phyloP scores from a whole-genome alignment of 2,329 filamentous ascomycete species.

The Neonectria magnoliae region DNA sequence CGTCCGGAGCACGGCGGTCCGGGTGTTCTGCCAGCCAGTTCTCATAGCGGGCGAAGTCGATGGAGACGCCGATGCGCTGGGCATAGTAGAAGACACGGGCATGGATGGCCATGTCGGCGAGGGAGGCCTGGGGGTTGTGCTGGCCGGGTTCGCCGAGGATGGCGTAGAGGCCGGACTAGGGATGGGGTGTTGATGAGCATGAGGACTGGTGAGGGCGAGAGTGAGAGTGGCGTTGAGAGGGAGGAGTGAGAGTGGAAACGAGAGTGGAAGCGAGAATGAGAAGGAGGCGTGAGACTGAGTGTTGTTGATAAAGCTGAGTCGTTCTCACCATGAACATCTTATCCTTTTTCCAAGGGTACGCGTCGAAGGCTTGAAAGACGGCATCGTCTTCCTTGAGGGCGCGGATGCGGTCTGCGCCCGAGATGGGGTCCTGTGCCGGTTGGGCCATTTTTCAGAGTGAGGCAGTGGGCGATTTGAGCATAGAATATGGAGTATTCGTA shows the following conservation, averaged over 20 bases:
- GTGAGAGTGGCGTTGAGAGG: background rate
- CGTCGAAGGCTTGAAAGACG: slow-evolving; percentile 70
- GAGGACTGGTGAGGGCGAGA: background rate
- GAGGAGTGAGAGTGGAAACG: background rate
- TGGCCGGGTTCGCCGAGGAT: slow-evolving; percentile 67
- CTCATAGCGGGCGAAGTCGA: slow-evolving; percentile 76
- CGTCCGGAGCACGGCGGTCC: slow-evolving; percentile 47
- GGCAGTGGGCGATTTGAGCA: background rate
- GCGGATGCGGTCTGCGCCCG: slow-evolving; percentile 51
- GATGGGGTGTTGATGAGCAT: slow-evolving; percentile 4
- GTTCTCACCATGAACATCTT: slow-evolving; percentile 69
- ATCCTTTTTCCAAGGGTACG: slow-evolving; percentile 75
- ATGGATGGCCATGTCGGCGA: slow-evolving; percentile 68
- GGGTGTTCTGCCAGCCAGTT: slow-evolving; percentile 62
- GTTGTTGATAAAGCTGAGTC: background rate
- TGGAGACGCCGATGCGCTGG: slow-evolving; percentile 58
- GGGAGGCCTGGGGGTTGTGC: slow-evolving; percentile 58
- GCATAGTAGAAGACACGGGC: slow-evolving; percentile 76
- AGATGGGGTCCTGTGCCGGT: slow-evolving; percentile 35
- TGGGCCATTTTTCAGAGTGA: slow-evolving; percentile 24
- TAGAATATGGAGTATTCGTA: background rate
- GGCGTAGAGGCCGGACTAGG: slow-evolving; percentile 67
- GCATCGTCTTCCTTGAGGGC: slow-evolving; percentile 52
- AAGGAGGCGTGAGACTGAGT: background rate
- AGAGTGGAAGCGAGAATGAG: background rate